Base-by-base conservation (phyloP, 2,329 filamentous ascomycete genomes). In the Penicillium brasilianum region DNA sequence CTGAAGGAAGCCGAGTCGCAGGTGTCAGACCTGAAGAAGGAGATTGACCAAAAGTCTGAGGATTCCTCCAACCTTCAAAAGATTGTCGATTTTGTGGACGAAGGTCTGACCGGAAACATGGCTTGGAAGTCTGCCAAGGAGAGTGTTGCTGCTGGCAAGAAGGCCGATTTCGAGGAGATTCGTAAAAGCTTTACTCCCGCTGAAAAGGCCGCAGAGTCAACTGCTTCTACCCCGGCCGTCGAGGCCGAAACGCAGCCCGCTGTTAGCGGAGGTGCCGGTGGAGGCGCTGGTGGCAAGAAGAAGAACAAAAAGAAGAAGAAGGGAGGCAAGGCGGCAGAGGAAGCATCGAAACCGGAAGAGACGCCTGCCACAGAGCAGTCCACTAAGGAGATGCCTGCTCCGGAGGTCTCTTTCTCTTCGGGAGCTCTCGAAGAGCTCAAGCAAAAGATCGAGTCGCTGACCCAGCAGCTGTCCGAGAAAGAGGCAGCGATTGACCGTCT, bases 241-340 rank as follows among this genome's bases (percentile, higher is more conserved):
- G 73, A 68, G 43, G 59, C 66, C n/a, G 62, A 72, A 44, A 59
- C 49, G 10, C 71, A 70, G 56, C 51, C 66, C 22, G 49, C 65
- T 18, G 60, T 58, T 32, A 55, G 69, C 10, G 69, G 67, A 16
- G 71, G 41, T n/a, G 60, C 59, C 32, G 54, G 69, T 11, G 69
- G 67, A 16, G 71, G 41, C 3, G 73, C 77, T 14, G 76, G 72
- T 14, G 76, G 81, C 11, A 79, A 80, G 61, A 94, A 93, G 79
- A 96, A 92, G 77, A 96, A 93, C 66, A 91, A 91, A 74, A 96
- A 94, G 82, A 97, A 96, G 84, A 90, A 89, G 78, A 94, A 93
- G 81, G 87, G 86, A 18, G 85, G 83, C 34, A 87, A 85, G 65
- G 76, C 76, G 7, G 74, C 77, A 7, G 77, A 81, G 9, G 76